Base-by-base conservation (phyloP, 192 early-diverging fungal genomes). In the Podila epicladia region DNA sequence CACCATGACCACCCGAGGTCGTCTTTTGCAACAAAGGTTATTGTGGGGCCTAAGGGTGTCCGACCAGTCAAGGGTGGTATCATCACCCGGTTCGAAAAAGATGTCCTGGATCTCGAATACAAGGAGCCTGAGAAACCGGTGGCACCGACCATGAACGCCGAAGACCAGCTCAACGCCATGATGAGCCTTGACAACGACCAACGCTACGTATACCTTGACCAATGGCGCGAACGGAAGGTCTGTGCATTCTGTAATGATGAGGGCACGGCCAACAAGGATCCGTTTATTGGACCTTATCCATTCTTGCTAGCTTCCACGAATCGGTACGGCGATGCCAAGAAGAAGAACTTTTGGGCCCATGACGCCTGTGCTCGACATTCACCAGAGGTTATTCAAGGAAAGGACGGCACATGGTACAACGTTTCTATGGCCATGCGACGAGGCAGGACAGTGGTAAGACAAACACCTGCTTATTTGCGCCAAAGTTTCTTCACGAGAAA, bases 301-400 rank as follows among this genome's bases (percentile, higher is more conserved):
- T 93, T 94, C 63, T 65, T 92, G 12, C 75, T 90, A 28, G 77
- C 84, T 9, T 80, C 87, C 0, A 80, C 75, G 5, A 86, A 83
- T 19, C 87, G 84, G 2, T 85, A 86, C 48, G 93, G 92, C 26
- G 71, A 72, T 4, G 64, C 77, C 24, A 87, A 85, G 58, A 85
- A 83, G 45, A 85, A 83, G 41, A 79, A 84, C 2, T 94, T 96
- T 64, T 97, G 96, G 96, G 91, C 91, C 8, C 96, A 97, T 82
- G 88, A 93, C 49, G 88, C 89, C 9, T 97, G 96, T 69, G 96
- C 95, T 2, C 69, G 89, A 17, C 93, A 89, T 77, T 94, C 95
- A 2, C 96, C 96, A 28, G 96, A 96, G 80, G 95, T 96, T 15
- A 88, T 94, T 20, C 87, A 87, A 32, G 88, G 87, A 1, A 86